Evolutionary conservation across 140 eudicot species (phyloP), one percentile per base, ranked within the genome.

Genomic region (Flaveria floridana): DNA sequence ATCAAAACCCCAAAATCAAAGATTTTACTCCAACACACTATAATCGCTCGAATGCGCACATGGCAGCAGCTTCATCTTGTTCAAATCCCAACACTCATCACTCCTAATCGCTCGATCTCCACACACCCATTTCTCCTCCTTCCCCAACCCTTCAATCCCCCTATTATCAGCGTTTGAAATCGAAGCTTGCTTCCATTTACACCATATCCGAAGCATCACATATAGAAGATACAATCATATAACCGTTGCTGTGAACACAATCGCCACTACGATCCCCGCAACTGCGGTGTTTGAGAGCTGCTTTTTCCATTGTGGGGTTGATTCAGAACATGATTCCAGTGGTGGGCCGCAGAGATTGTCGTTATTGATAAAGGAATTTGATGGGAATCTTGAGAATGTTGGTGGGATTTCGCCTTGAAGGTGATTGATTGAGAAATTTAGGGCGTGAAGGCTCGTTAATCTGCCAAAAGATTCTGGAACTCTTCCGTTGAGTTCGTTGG

Each of bases 141-240:
- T 81, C 12, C 80, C 81, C 18, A 78, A 76, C 46, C 39, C 21
- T 39, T 82, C 85, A 2, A 20, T 79, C 23, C 66, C 25, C 6
- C 70, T 81, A 14, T 65, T 81, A 13, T 80, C 82, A 10, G 56
- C 81, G 23, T 82, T 86, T 2, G 94, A 82, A 82, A 93, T 80
- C 21, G 97, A 79, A 19, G 86, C 96, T 41, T 79, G 87, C 74
- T 87, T 86, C 98, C 98, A 93, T 53, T 84, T 86, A 82, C 85
- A 85, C 98, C 98, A 93, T 7, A 93, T 90, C 66, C 96, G 86
- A 26, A 88, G 73, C 97, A 90, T 93, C 28, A 88, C 28, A 39
- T 93, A 93, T 42, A 93, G 71, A 91, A 93, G 70, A 16, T 79
- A 85, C 82, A 90, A 63, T 68, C 98, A 93, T 58, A 93, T 88